Evolutionary conservation across 495 filamentous ascomycete species (phyloP), one percentile per base, ranked within the genome.

Genomic region (Penicillium robsamsonii): DNA sequence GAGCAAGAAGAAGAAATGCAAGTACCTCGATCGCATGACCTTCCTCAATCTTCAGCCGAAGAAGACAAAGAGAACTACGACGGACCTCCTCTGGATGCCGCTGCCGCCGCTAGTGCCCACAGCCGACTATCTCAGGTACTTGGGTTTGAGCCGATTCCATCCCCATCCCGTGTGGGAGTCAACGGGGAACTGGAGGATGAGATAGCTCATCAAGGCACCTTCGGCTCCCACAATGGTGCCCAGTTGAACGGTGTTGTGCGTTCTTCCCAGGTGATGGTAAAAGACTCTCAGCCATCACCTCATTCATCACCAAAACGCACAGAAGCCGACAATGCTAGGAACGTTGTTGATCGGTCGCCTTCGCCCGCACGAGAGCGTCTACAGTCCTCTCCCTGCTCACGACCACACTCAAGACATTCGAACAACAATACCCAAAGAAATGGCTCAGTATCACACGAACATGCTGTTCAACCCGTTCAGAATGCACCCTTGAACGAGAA

Each of bases 31-130:
- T 70, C 69, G 31, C 70, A 70, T 45, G 65, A 71, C 13, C 46
- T 31, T 15, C 54, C 56, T 29, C 55, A 65, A 29, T 62, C 62
- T 10, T 65, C 66, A 46, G 70, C 57, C 3, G 79, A 81, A 37
- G 79, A 81, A 41, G 75, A 82, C 49, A 82, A 82, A 52, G 79
- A 82, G 56, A 82, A 82, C 37, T 75, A 67, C 44, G 57, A 68
- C 25, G 69, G 68, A 37, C 57, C 58, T 18, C 49, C 66, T 35
- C 37, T 68, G 35, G 54, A 68, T 17, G 61, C 69, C 6, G 62
- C 58, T 43, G 70, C 70, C 11, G 51, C 68, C 2, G 64, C 64
- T 48, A 74, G 65, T 56, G 67, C 70, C 15, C 73, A 75, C 48
- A 64, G 71, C 53, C 69, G 73, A 10, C 65, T 77, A 44, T 78